Conservation (phyloP, 2,329 filamentous ascomycete genomes). For the Macrophomina tecta region DNA sequence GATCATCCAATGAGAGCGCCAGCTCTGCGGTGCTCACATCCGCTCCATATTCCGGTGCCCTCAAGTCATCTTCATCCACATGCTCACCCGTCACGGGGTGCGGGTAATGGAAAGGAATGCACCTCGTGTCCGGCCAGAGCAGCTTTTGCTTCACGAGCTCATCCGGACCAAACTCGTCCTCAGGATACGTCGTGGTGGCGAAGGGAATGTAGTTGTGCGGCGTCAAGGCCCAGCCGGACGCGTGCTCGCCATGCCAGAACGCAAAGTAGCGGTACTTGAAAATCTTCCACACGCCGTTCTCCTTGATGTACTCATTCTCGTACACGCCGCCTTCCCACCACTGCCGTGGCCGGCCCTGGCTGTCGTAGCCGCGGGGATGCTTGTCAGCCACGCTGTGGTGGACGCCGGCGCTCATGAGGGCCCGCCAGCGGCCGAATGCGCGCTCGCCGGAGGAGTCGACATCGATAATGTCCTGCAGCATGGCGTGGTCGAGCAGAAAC, state of each 20-base stretch:
- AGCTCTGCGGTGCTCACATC: constrained; percentile 49
- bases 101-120: constrained; percentile 60
- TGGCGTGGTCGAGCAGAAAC: constrained; percentile 63
- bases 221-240: constrained; percentile 61
- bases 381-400: constrained; percentile 58
- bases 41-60: constrained; percentile 55
- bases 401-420: constrained; percentile 62
- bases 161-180: constrained; percentile 59
- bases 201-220: constrained; percentile 61
- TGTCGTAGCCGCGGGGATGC: constrained; percentile 58
- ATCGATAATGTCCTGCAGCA: constrained; percentile 64
- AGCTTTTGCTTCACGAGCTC: constrained; percentile 60
- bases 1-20: constrained; percentile 49
- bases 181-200: constrained; percentile 55
- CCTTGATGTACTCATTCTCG: constrained; percentile 66
- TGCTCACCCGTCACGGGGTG: constrained; percentile 58
- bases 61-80: constrained; percentile 55
- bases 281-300: constrained; percentile 61
- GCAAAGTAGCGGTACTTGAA: constrained; percentile 62
- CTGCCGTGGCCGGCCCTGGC: constrained; percentile 39
- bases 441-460: constrained; percentile 54
- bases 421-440: constrained; percentile 60
- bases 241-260: constrained; percentile 62
- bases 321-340: constrained; percentile 67
- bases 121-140: constrained; percentile 63